phyloP scores from a whole-genome alignment of 768 basidiomycete species.

The Crepidotus variabilis region DNA sequence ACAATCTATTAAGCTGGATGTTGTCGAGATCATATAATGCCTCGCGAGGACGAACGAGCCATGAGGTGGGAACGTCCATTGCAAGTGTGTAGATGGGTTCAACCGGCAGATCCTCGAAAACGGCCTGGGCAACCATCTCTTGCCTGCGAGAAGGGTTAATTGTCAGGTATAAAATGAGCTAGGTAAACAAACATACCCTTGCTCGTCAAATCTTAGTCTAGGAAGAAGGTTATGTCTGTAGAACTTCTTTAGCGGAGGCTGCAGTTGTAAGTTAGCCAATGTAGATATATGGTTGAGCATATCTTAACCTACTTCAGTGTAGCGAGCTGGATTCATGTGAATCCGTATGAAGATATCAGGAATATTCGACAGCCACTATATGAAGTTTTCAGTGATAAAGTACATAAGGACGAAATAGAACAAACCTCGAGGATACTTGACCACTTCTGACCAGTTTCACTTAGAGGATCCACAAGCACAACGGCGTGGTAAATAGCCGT shows the following conservation, averaged over 20 bases:
- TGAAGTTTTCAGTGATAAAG: not conserved
- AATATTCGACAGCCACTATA: conserved; percentile 60
- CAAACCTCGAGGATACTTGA: conserved; percentile 71
- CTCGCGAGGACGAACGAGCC: conserved; percentile 90
- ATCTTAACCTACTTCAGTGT: conserved; percentile 55
- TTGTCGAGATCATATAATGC: conserved; percentile 95
- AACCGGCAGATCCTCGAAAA: conserved; percentile 70
- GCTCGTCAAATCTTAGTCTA: conserved; percentile 55
- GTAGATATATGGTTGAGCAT: not conserved
- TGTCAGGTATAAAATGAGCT: not conserved
- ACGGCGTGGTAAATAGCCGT: conserved; percentile 69
- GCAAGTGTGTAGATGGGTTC: conserved; percentile 93
- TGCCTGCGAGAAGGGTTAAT: conserved; percentile 31
- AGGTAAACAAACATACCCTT: conserved; percentile 54
- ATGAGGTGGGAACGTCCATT: conserved; percentile 87
- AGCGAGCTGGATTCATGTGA: conserved; percentile 69
- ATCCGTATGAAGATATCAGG: conserved; percentile 69
- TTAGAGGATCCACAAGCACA: conserved; percentile 80
- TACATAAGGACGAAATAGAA: not conserved
- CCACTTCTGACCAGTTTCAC: conserved; percentile 84
- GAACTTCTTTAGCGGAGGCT: conserved; percentile 92
- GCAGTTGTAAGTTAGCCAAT: conserved; percentile 1
- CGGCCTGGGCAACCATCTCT: conserved; percentile 53
- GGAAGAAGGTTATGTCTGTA: conserved; percentile 75
- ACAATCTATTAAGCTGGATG: conserved; percentile 73